Conservation (phyloP, 306 rosid species). For the Aeschynomene evenia region DNA sequence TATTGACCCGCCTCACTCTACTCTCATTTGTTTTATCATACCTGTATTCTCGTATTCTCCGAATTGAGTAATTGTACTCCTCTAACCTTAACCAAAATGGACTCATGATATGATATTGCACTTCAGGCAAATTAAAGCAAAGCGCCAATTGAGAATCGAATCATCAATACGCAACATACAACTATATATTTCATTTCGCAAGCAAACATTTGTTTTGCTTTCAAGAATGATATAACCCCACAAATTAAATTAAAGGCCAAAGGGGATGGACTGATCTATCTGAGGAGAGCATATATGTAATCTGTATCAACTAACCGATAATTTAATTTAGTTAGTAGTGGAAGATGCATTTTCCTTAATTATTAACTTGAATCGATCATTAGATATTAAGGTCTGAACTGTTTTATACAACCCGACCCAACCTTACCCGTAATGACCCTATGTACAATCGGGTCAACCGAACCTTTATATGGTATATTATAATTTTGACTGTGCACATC, state of each 20-base stretch:
- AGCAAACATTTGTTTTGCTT: too few relatives aligned
- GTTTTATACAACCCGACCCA: too few relatives aligned
- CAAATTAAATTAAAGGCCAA: not conserved
- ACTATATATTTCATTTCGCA: not conserved
- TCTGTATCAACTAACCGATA: not conserved
- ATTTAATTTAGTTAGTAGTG: constrained; percentile 53
- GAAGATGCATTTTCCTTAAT: constrained; percentile 59
- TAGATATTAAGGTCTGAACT: too few relatives aligned
- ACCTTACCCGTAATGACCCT: too few relatives aligned
- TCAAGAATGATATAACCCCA: not conserved
- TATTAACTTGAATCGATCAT: constrained; percentile 10
- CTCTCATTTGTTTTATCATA: not conserved
- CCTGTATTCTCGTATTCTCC: not conserved
- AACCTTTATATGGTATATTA: too few relatives aligned
- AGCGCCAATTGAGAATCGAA: constrained; percentile 17
- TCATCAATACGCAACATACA: not conserved
- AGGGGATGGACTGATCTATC: too few relatives aligned
- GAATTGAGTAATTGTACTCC: not conserved
- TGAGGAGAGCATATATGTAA: not conserved
- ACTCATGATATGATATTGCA: not conserved
- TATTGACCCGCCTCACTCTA: not conserved
- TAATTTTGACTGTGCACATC: too few relatives aligned
- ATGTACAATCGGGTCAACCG: too few relatives aligned
- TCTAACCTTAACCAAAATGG: constrained; percentile 19
- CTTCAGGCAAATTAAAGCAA: constrained; percentile 31